Base-by-base conservation (phyloP, 768 basidiomycete genomes). In the Asterophora parasitica region DNA sequence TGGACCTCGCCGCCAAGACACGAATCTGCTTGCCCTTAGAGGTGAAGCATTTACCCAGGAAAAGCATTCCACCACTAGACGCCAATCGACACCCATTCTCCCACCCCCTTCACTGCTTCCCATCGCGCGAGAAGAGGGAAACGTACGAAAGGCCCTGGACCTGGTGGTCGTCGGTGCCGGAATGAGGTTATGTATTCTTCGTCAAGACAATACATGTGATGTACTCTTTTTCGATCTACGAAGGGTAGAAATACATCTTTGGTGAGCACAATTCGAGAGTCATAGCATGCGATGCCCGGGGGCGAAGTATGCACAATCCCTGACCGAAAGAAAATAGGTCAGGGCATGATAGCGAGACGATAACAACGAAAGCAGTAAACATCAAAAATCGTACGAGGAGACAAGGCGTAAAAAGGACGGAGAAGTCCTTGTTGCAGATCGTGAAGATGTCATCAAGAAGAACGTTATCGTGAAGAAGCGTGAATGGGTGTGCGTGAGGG, bases 161-260 rank as follows among this genome's bases (percentile, higher is more conserved):
- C n/a, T n/a, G n/a, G n/a, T n/a, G n/a, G n/a, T n/a, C n/a, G n/a
- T n/a, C n/a, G n/a, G n/a, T n/a, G n/a, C n/a, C n/a, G 23, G 23
- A 3, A 23, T 3, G 23, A 23, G 23, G 23, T 23, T 23, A n/a
- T n/a, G n/a, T n/a, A 23, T 23, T 23, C 23, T 23, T 23, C 23
- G 30, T 31, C 30, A 31, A 31, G 30, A 13, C 23, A 31, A 46
- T 26, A 39, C 44, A 37, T 9, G 32, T 23, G 45, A 49, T 49
- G 44, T 11, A 46, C 13, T 41, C 44, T 34, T 20, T 45, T 53
- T 56, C 49, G 46, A 27, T 46, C 46, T 47, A 50, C 39, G 46
- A 56, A 48, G 13, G 38, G 44, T 38, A 50, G n/a, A 46, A 41
- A 45, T 32, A 52, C 51, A 56, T 50, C 54, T 30, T 50, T 49